These are phyloP conservation scores for Escallonia rubra DNA, from an alignment of 129 eudicot genomes.

Conservation along the genomic window DNA sequence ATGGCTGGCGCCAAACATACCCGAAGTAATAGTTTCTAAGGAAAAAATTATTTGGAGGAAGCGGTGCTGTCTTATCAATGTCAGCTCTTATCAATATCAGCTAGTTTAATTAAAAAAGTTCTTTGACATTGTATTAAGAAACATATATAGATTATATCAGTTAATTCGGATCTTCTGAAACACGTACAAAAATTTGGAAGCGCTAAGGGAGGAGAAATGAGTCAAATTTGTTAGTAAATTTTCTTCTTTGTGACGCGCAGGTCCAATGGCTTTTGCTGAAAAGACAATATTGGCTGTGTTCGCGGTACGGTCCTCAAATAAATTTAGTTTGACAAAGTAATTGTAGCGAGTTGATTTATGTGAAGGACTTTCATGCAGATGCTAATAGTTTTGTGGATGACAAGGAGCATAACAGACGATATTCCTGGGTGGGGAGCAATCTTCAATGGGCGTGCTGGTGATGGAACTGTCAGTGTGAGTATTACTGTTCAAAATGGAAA, in stretches of 20 bases:
- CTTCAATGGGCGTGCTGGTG: slow-evolving; percentile 75
- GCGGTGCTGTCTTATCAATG: too few species aligned
- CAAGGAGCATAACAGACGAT: slow-evolving; percentile 79
- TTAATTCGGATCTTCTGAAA: too few species aligned
- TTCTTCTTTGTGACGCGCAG: slow-evolving; percentile 19
- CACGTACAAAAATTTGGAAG: too few species aligned
- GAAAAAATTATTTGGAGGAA: too few species aligned
- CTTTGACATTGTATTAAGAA: neutral
- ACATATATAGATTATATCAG: neutral
- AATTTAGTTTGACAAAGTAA: too few species aligned
- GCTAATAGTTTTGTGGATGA: slow-evolving; percentile 79
- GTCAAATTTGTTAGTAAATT: too few species aligned
- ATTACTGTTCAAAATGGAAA: neutral
- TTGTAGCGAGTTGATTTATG: neutral
- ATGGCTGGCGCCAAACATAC: too few species aligned
- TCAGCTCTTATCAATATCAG: too few species aligned
- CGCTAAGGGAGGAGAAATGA: too few species aligned
- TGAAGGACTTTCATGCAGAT: slow-evolving; percentile 20
- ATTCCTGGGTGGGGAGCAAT: slow-evolving; percentile 88
- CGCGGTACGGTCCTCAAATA: slow-evolving; percentile 34
- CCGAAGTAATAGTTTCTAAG: too few species aligned
- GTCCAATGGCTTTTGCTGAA: slow-evolving; percentile 94
- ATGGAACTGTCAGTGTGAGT: slow-evolving; percentile 89
- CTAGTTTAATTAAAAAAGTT: too few species aligned
- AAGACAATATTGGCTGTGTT: slow-evolving; percentile 70